Base-by-base conservation (phyloP, 352 stramenopile species). In the Halophytophthora batemanensis region DNA sequence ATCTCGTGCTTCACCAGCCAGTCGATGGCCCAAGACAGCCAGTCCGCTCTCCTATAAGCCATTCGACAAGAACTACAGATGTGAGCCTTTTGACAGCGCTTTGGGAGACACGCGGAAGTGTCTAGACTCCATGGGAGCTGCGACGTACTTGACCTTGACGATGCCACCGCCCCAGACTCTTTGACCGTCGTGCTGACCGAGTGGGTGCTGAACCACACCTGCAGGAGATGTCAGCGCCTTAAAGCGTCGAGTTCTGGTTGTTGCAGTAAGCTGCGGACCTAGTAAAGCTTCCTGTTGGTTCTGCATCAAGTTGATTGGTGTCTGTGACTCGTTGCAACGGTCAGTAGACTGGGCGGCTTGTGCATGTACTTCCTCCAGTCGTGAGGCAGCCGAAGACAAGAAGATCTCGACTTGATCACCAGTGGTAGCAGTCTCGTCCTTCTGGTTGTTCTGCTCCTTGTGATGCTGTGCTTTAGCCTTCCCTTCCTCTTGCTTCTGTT, bases 91-190 rank as follows among this genome's bases (percentile, higher is more conserved):
- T 31, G 25, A 31, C 4, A 31, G 25, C 25, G 25, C 25, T 31
- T 10, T 31, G 25, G 25, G 8, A 4, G 25, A 8, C 4, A 31
- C 4, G 8, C 25, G 4, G 4, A 8, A 31, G 25, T 31, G 8
- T 8, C 25, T 8, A 4, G 25, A 31, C 4, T 8, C 4, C 25
- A 31, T 8, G 25, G 25, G 25, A 31, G 25, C 4, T 8, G 25
- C 25, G 2, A 57, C 60, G 18, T 35, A 74, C 64, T 45, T 59
- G 42, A 83, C 17, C 52, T 76, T 86, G 3, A 83, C 71, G 42
- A 89, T 82, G 15, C 75, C 75, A 7, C 75, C 75, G 4, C 75
- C 77, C 77, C 77, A 86, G n/a, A 86, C 77, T 8, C 74, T 73
- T 21, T 53, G 60, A 13, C 75, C 73, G 43, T 82, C 64, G 46